Percentiles rank a stretch among this genome's conserved stretches.
phyloP scores from a whole-genome alignment of 805 yeast genomes.

The Yarrowia sp. region DNA sequence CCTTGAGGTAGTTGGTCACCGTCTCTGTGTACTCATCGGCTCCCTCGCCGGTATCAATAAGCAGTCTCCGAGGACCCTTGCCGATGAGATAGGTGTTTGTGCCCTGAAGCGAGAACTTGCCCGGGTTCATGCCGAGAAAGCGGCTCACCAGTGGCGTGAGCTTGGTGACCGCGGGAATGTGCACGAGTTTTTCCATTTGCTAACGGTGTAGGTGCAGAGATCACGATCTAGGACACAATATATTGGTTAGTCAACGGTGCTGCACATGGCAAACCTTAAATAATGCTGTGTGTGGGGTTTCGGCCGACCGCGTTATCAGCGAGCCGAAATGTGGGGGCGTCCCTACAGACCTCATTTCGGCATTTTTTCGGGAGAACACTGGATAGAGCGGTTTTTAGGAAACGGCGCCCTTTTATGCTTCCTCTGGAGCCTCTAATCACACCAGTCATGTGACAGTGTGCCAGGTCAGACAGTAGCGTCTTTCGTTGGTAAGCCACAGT shows the following conservation, averaged over 20 bases:
- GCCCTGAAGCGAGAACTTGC: slow-evolving; percentile 42
- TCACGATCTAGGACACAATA: background rate
- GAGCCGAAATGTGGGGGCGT: slow-evolving; percentile 20
- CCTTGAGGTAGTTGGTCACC: slow-evolving; percentile 33
- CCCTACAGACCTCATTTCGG: too few species aligned
- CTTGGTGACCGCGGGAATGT: slow-evolving; percentile 29
- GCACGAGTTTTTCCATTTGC: slow-evolving; percentile 26
- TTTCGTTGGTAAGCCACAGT: too few species aligned
- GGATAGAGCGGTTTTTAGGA: too few species aligned
- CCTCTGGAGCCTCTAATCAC: too few species aligned
- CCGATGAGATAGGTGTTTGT: slow-evolving; percentile 44
- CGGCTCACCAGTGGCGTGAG: slow-evolving; percentile 40
- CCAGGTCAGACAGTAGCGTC: too few species aligned
- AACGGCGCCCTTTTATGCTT: too few species aligned
- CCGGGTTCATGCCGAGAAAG: slow-evolving; percentile 41
- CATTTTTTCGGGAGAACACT: background rate
- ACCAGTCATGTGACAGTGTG: too few species aligned
- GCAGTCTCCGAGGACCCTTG: slow-evolving; percentile 36
- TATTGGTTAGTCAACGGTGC: background rate
- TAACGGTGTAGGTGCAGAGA: background rate
- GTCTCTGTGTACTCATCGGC: slow-evolving; percentile 34
- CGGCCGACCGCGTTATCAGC: slow-evolving; percentile 13
- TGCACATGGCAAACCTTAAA: background rate
- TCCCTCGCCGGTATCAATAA: slow-evolving; percentile 43
- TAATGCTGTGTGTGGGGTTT: slow-evolving; percentile 21